phyloP scores from a whole-genome alignment of 345 rosid genomes.

The Brassica rapa region DNA sequence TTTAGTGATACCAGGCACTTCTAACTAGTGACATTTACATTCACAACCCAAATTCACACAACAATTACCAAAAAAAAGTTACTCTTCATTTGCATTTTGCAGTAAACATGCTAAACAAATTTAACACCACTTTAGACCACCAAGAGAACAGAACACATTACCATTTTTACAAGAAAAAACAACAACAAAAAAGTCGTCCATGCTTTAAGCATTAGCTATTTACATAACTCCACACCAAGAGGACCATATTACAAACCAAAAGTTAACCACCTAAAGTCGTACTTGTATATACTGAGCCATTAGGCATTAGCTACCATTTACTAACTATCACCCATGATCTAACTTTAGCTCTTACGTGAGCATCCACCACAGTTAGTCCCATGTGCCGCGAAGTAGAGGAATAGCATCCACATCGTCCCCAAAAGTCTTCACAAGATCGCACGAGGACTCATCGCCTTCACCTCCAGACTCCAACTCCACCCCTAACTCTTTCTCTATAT shows the following conservation, averaged over 20 bases:
- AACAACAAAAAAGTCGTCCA: not conserved
- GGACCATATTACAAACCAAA: not conserved
- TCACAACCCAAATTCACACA: no score
- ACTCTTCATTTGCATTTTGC: no score
- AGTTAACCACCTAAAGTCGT: slow-evolving; percentile 1
- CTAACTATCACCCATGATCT: not conserved
- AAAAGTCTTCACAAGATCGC: slow-evolving; percentile 57
- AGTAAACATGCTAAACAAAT: not conserved
- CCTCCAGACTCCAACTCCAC: slow-evolving; percentile 54
- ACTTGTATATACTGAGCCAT: not conserved
- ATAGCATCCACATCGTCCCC: slow-evolving; percentile 53
- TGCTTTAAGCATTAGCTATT: not conserved
- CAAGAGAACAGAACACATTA: not conserved
- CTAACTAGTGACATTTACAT: no score
- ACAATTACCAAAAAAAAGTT: no score
- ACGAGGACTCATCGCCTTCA: slow-evolving; percentile 48
- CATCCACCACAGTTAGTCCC: slow-evolving; percentile 44
- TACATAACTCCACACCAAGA: not conserved
- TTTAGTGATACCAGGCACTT: no score
- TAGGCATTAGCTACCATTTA: not conserved
- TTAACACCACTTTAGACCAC: not conserved
- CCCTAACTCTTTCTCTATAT: slow-evolving; percentile 64
- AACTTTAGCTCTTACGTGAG: slow-evolving; percentile 19
- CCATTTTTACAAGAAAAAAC: not conserved
- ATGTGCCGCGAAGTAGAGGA: slow-evolving; percentile 62